Evolutionary conservation across 164 flowering plant species (phyloP).

Genomic region (Vitis vinifera): DNA sequence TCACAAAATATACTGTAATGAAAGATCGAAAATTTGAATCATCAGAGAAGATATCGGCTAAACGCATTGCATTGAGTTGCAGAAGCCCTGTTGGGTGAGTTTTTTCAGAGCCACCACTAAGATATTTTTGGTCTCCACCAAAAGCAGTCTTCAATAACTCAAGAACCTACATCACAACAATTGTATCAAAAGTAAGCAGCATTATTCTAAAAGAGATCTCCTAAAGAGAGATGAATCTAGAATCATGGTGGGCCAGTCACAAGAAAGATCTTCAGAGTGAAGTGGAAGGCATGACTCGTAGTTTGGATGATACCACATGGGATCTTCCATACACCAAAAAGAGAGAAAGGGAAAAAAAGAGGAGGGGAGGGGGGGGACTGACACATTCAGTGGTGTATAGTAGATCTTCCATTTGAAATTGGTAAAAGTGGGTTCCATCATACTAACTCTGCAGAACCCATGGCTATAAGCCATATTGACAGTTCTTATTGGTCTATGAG

Average conservation of each 20-base stretch:
- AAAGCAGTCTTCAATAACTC: slow-evolving; percentile 66
- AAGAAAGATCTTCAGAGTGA: background rate
- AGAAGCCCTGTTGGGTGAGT: slow-evolving; percentile 66
- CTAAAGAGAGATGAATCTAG: background rate
- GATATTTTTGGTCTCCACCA: slow-evolving; percentile 33
- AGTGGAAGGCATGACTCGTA: background rate
- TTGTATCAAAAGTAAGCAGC: slow-evolving; percentile 9
- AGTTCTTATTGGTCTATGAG: background rate
- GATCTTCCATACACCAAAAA: background rate
- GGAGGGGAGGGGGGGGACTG: too few species aligned
- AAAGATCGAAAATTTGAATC: slow-evolving; percentile 92
- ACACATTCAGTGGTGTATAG: background rate
- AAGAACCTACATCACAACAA: slow-evolving; percentile 58
- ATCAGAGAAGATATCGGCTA: slow-evolving; percentile 91
- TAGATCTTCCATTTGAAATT: background rate
- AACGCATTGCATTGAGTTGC: slow-evolving; percentile 90
- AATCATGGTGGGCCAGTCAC: background rate
- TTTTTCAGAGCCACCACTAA: slow-evolving; percentile 26
- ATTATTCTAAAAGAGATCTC: slow-evolving; percentile 2
- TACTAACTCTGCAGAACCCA: too few species aligned
- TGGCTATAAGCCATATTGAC: background rate
- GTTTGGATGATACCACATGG: too few species aligned
- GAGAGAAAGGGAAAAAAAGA: background rate
- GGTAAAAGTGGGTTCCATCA: background rate
- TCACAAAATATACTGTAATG: slow-evolving; percentile 75